Base-by-base conservation (phyloP, 1,284 basidiomycete genomes). In the Takashimella tepidaria region DNA sequence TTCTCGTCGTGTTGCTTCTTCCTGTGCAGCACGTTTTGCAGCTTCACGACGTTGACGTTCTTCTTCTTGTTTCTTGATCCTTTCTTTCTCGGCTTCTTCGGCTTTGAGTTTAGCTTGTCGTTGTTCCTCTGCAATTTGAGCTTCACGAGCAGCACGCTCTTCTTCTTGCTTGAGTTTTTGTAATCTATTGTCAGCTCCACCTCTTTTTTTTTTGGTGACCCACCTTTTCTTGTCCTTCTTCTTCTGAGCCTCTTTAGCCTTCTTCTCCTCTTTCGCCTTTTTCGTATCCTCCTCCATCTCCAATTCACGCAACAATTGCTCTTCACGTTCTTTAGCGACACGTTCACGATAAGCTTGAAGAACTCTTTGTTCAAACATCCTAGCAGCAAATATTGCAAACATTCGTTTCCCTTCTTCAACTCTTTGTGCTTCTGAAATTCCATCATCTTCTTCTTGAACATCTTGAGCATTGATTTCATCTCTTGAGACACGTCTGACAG, bases 371-470 rank as follows among this genome's bases (percentile, higher is more conserved):
- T 98, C 95, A 73, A 98, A 98, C 92, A 98, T 96, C 53, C 96
- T 85, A 41, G 95, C 95, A n/a, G 95, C 95, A 72, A 98, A 98
- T 76, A 98, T 97, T 63, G 92, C 92, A 80, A 98, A 98, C 95
- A 98, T 98, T 51, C 91, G 85, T 75, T 93, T 91, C 64, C 95
- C 95, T 77, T 98, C 95, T 76, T 97, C 92, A 86, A 93, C 91
- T 76, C 95, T 92, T 78, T 98, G 89, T 47, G 78, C 77, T 55
- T 81, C 80, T 25, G 80, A 79, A 42, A 80, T 47, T 41, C 66
- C 55, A 25, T 58, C 53, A 25, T 79, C 78, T 26, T 78, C 80
- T 63, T 83, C 83, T 4, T 81, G 84, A 5, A 87, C 86, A 5
- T 90, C 89, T 37, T 60, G 63, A 12, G 62, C 55, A 50, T 71